phyloP scores from a whole-genome alignment of 164 flowering plant genomes.

The Nymphaea thermarum region DNA sequence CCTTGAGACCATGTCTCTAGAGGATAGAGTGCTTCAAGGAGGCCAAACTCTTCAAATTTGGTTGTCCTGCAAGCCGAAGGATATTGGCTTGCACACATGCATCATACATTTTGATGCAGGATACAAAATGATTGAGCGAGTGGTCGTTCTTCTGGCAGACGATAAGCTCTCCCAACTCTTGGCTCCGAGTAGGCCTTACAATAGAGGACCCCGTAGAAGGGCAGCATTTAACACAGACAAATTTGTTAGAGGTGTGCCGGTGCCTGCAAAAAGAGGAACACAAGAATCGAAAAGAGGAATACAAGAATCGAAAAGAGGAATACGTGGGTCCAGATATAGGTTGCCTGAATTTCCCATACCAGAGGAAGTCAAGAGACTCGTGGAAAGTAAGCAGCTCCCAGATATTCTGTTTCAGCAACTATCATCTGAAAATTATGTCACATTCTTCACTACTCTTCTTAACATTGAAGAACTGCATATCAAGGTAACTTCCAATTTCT shows the following conservation, averaged over 20 bases:
- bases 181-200: conserved; percentile 46
- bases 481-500: conserved; percentile 40
- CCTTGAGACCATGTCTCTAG: conserved; percentile 36
- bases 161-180: conserved; percentile 58
- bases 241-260: conserved; percentile 43
- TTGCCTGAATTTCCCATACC: conserved; percentile 59
- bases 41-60: conserved; percentile 53
- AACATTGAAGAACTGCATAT: conserved; percentile 76
- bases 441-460: conserved; percentile 47
- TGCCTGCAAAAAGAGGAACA: conserved; percentile 8
- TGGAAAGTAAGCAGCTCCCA: conserved; percentile 48
- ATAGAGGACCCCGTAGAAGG: conserved; percentile 30
- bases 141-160: conserved; percentile 68
- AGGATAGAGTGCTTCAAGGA: conserved; percentile 66
- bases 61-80: conserved; percentile 80
- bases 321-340: conserved; percentile 14
- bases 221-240: conserved; percentile 14
- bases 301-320: conserved; percentile 20
- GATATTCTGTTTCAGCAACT: conserved; percentile 43
- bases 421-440: conserved; percentile 31
- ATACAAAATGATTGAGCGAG: conserved; percentile 54
- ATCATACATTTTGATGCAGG: conserved; percentile 62
- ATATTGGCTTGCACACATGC: conserved; percentile 56
- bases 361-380: conserved; percentile 26
- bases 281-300: conserved; percentile 18